These are phyloP conservation scores for Pichia kluyveri DNA, from an alignment of 805 yeast species.

Conservation along the genomic window DNA sequence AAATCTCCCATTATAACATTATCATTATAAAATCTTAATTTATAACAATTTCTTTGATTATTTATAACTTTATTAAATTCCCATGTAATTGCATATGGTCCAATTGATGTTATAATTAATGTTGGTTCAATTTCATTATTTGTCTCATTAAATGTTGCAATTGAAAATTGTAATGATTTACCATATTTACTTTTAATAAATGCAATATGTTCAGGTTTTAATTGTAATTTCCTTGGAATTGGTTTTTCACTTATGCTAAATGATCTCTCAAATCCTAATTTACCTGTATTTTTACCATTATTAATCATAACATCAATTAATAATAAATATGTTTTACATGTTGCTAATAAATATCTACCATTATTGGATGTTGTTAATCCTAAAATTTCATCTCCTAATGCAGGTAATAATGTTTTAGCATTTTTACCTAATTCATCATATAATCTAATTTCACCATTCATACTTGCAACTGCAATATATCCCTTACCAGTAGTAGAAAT, in stretches of 20 bases:
- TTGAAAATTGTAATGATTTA: slow-evolving; percentile 48
- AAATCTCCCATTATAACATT: slow-evolving; percentile 71
- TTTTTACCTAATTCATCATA: slow-evolving; percentile 64
- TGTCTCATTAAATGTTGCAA: slow-evolving; percentile 73
- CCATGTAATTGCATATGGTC: slow-evolving; percentile 82
- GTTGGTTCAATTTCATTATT: slow-evolving; percentile 42
- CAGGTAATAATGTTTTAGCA: slow-evolving; percentile 76
- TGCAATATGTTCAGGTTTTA: slow-evolving; percentile 66
- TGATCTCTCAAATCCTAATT: slow-evolving; percentile 53
- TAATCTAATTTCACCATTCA: slow-evolving; percentile 66
- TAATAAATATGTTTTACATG: slow-evolving; percentile 64
- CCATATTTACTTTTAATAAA: slow-evolving; percentile 45
- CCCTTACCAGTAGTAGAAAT: slow-evolving; percentile 69
- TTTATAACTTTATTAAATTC: slow-evolving; percentile 49
- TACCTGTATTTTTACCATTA: slow-evolving; percentile 51
- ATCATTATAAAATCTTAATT: slow-evolving; percentile 52
- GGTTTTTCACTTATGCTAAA: slow-evolving; percentile 62
- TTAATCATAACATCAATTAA: slow-evolving; percentile 59
- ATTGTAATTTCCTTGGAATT: slow-evolving; percentile 54
- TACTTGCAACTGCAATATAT: slow-evolving; percentile 65
- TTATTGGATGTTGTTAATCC: slow-evolving; percentile 68
- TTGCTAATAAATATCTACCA: slow-evolving; percentile 76
- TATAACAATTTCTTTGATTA: slow-evolving; percentile 46
- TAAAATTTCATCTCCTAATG: slow-evolving; percentile 65
- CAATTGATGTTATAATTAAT: slow-evolving; percentile 66